Evolutionary conservation across 2,329 filamentous ascomycete species (phyloP).

Genomic region (Fusarium stilboides): DNA sequence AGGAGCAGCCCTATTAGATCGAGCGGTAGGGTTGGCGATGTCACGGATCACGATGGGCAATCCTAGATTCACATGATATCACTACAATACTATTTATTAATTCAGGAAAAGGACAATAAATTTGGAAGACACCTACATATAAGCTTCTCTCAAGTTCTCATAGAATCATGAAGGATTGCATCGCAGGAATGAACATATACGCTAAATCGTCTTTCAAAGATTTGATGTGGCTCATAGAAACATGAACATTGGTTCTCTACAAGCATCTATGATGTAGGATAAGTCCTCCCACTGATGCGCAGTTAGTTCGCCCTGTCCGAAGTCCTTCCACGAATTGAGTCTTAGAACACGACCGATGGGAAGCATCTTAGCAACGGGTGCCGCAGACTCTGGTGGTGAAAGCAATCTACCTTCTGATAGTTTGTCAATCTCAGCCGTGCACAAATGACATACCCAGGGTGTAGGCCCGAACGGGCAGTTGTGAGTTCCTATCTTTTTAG

Average conservation of each 20-base stretch:
- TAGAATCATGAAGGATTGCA: too few relatives aligned
- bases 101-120: too few relatives aligned
- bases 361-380: conserved; percentile 23
- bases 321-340: conserved; percentile 1
- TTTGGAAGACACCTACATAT: too few relatives aligned
- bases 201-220: too few relatives aligned
- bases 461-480: conserved; percentile 22
- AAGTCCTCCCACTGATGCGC: conserved; percentile 8
- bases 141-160: too few relatives aligned
- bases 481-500: neutral
- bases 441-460: conserved; percentile 27
- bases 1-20: too few relatives aligned
- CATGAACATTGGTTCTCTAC: conserved; percentile 36
- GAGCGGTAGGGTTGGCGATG: too few relatives aligned
- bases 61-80: too few relatives aligned
- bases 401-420: neutral
- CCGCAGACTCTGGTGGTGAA: neutral
- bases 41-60: too few relatives aligned
- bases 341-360: neutral
- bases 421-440: neutral
- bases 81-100: too few relatives aligned
- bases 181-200: too few relatives aligned
- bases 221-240: conserved; percentile 7
- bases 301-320: neutral
- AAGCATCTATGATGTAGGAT: conserved; percentile 24